A percentile compares a stretch with the other conserved stretches of the same genome.
Evolutionary conservation across 176 grass and related monocot genomes (phyloP).

Genomic region (Secale cereale): DNA sequence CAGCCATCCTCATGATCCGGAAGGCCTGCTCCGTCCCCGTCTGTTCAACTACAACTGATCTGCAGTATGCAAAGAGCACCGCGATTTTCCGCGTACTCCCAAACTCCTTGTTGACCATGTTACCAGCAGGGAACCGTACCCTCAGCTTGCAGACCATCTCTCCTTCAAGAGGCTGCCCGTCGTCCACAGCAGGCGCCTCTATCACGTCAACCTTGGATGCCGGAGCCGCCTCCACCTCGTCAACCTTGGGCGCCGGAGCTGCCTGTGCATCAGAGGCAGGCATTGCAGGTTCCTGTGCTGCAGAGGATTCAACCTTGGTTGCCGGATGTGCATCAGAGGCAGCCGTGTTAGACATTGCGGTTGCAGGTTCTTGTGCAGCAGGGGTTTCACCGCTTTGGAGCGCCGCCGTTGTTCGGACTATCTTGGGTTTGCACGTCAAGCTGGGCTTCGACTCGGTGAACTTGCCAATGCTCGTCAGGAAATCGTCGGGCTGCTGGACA

Average conservation of each 20-base stretch:
- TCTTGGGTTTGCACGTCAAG: background rate
- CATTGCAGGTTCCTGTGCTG: background rate
- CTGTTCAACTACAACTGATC: background rate
- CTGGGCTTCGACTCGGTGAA: slow-evolving; percentile 6
- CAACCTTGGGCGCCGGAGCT: background rate
- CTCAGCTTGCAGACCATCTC: slow-evolving; percentile 40
- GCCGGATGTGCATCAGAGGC: no score
- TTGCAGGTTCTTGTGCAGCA: background rate
- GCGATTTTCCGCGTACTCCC: background rate
- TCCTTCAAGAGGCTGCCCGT: slow-evolving; percentile 27
- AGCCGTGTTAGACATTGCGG: no score
- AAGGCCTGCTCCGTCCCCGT: background rate
- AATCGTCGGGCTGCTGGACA: slow-evolving; percentile 9
- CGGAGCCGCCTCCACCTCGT: background rate
- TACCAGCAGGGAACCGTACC: slow-evolving; percentile 27
- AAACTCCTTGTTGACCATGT: slow-evolving; percentile 22
- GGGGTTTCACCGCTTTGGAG: background rate
- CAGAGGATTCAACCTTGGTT: background rate
- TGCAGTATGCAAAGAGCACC: slow-evolving; percentile 27
- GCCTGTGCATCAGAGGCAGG: background rate
- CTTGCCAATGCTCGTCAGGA: background rate
- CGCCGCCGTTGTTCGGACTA: background rate
- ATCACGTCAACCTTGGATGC: background rate
- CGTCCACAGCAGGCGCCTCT: background rate
- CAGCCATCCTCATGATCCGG: slow-evolving; percentile 18